These are phyloP conservation scores for Favolaschia claudopus DNA, from an alignment of 768 basidiomycete species.

Conservation along the genomic window DNA sequence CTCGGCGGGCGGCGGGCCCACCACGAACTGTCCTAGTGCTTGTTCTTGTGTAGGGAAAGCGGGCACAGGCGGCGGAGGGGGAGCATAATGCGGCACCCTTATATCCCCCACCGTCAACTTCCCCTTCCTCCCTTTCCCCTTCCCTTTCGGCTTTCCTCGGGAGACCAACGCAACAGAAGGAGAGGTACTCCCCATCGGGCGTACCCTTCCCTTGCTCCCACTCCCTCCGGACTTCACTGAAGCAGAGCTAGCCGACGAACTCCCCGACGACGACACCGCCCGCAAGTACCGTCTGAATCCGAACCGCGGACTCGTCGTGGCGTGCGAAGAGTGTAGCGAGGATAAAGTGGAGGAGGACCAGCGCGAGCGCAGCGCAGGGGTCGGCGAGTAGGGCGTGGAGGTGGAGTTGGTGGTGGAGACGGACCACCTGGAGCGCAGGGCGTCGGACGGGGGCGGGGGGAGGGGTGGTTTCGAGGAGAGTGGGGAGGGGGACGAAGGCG, in stretches of 20 bases:
- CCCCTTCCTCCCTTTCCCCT: background rate
- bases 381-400: background rate
- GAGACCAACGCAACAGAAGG: background rate
- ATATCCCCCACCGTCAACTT: background rate
- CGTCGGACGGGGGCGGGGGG: no score
- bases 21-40: background rate
- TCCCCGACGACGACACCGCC: constrained; percentile 21
- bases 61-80: no score
- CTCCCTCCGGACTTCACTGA: no score
- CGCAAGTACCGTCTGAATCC: constrained; percentile 32
- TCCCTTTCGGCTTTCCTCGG: background rate
- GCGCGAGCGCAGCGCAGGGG: constrained; percentile 46
- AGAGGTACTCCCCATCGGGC: no score
- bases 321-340: constrained; percentile 37
- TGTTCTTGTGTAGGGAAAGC: no score
- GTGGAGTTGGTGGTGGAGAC: background rate
- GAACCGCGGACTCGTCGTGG: constrained; percentile 25
- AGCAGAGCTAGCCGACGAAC: no score
- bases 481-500: no score
- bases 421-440: no score
- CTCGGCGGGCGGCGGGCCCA: no score
- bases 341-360: constrained; percentile 57
- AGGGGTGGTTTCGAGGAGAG: no score
- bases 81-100: background rate
- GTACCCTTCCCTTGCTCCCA: no score